Evolutionary conservation across 805 yeast genomes (phyloP), one percentile per base, ranked within the genome.

Genomic region (Yamadazyma tumulicola): DNA sequence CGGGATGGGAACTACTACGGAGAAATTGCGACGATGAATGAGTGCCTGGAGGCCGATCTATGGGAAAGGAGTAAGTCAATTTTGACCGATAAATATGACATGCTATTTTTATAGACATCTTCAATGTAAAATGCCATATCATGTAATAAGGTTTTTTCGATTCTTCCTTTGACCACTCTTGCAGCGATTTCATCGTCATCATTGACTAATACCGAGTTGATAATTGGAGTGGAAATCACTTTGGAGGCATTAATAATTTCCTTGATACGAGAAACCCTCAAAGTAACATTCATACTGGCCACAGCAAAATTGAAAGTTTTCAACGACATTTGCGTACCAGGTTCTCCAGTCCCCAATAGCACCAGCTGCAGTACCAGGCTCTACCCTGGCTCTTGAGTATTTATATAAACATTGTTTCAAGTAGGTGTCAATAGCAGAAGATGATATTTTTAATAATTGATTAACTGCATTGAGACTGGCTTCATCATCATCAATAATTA

Each of bases 321-420:
- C 59, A 76, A 74, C 4, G 98, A 93, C 98, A 93, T 93, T 67
- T 93, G 98, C 1, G 98, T 93, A 59, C 97, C 98, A 15, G 98
- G 98, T 57, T 91, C 98, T 67, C 98, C 98, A 69, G 93, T 93
- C 98, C 48, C 97, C 98, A 64, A 93, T 89, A 17, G 98, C 97
- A 47, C 98, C 98, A 36, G 93, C 97, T 2, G 98, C 98, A 4
- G 98, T 93, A 43, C 97, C 98, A 1, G 98, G 98, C 59, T 93
- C 98, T 12, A 93, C 97, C 62, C 81, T 81, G 6, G 98, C 96
- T 47, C 82, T 74, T 35, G 78, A 77, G 54, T 93, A 93, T 62
- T 93, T 93, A 47, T 68, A 66, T 40, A 91, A 71, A 47, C 97
- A 85, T 48, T 84, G 75, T 31, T 75, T 72, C 52, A 93, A 65